Percentiles rank a stretch among this genome's conserved stretches.
Conservation (phyloP, 208 protist genomes). For the Leishmania aethiopica region DNA sequence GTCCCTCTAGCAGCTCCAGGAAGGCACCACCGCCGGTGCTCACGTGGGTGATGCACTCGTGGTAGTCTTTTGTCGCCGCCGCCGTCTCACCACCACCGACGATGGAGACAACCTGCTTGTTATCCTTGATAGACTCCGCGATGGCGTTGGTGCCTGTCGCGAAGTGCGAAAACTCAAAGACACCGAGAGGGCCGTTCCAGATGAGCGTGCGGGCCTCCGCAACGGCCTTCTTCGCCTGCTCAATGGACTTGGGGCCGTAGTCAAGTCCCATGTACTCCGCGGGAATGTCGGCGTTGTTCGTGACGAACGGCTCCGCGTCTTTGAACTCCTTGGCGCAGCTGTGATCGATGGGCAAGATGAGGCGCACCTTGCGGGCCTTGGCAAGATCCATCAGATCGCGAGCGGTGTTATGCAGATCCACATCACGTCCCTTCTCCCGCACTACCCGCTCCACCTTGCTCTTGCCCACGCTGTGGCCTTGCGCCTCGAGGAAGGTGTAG, state of each 20-base stretch:
- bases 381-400: conserved; percentile 86
- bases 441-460: conserved; percentile 96
- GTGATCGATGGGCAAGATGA: conserved; percentile 99
- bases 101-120: conserved; percentile 90
- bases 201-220: conserved; percentile 91
- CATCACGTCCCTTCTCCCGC: conserved; percentile 80
- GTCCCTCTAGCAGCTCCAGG: conserved; percentile 99
- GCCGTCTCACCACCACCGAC: conserved; percentile 99
- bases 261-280: conserved; percentile 95
- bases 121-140: conserved; percentile 74
- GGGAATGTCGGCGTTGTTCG: conserved; percentile 80
- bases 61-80: conserved; percentile 90
- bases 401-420: conserved; percentile 77
- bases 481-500: conserved; percentile 97
- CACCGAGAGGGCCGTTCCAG: conserved; percentile 98
- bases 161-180: conserved; percentile 99
- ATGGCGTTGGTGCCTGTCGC: conserved; percentile 84
- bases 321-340: conserved; percentile 94
- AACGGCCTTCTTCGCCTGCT: conserved; percentile 77
- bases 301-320: conserved; percentile 78
- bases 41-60: conserved; percentile 96
- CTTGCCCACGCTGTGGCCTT: conserved; percentile 90
- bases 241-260: conserved; percentile 94
- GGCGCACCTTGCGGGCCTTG: conserved; percentile 93
- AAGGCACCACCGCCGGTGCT: conserved; percentile 99